Evolutionary conservation across 1,284 basidiomycete genomes (phyloP).

Genomic region (Flammula alnicola): DNA sequence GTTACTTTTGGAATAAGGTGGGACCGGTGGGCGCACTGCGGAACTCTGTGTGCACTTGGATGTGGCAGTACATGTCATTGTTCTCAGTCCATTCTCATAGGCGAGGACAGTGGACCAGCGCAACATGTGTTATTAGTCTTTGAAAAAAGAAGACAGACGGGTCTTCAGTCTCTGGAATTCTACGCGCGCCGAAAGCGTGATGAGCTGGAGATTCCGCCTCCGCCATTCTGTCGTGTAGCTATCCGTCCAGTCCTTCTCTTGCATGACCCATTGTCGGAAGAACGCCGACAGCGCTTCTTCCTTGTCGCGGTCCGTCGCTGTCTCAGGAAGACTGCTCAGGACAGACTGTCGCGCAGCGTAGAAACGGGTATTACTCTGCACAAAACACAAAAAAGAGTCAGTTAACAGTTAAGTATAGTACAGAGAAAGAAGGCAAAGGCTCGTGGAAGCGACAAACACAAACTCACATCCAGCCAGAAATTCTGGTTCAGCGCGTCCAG

Average conservation of each 20-base stretch:
- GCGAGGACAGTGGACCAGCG: no score
- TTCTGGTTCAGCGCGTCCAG: slow-evolving; percentile 72
- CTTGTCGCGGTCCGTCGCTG: slow-evolving; percentile 53
- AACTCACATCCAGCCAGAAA: slow-evolving; percentile 77
- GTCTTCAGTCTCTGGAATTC: slow-evolving; percentile 22
- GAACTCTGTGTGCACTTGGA: no score
- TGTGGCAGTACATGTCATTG: no score
- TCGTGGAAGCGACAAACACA: no score
- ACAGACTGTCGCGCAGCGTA: slow-evolving; percentile 63
- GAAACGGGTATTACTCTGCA: slow-evolving; percentile 77
- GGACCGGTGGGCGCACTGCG: no score
- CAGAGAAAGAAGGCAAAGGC: neutral
- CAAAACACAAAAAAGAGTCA: neutral
- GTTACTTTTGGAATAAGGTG: no score
- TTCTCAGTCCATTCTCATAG: no score
- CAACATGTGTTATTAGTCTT: neutral
- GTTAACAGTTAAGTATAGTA: neutral
- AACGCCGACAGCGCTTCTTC: slow-evolving; percentile 73
- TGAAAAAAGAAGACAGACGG: slow-evolving; percentile 15
- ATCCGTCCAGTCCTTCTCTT: slow-evolving; percentile 60
- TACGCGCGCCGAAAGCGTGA: slow-evolving; percentile 23
- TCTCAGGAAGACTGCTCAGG: slow-evolving; percentile 58
- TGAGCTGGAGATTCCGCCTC: slow-evolving; percentile 56
- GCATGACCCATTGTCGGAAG: slow-evolving; percentile 71
- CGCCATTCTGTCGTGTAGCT: slow-evolving; percentile 69